Evolutionary conservation across 2,329 filamentous ascomycete species (phyloP).

Genomic region (Trichothecium sympodiale): DNA sequence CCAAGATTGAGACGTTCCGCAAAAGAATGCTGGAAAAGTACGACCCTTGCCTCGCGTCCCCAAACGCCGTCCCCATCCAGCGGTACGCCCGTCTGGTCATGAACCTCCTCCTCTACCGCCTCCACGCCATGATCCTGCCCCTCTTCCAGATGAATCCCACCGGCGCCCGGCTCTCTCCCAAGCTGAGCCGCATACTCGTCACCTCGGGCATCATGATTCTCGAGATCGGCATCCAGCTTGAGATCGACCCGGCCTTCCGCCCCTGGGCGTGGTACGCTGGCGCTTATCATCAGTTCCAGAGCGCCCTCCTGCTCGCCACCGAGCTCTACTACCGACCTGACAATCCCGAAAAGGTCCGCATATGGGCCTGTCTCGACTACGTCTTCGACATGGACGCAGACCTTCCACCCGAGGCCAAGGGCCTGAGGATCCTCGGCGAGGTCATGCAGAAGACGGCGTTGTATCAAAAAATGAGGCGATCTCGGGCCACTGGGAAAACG

Average conservation of each 20-base stretch:
- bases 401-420: constrained; percentile 44
- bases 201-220: constrained; percentile 44
- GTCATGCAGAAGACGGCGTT: constrained; percentile 48
- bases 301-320: constrained; percentile 55
- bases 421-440: constrained; percentile 48
- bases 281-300: constrained; percentile 63
- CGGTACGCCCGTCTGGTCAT: constrained; percentile 53
- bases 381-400: constrained; percentile 52
- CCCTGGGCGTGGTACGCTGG: constrained; percentile 62
- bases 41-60: constrained; percentile 40
- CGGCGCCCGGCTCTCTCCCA: constrained; percentile 41
- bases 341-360: constrained; percentile 48
- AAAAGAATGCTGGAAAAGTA: constrained; percentile 55
- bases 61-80: constrained; percentile 49
- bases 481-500: constrained; percentile 16
- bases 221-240: constrained; percentile 35
- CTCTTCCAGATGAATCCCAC: constrained; percentile 45
- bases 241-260: constrained; percentile 32
- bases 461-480: constrained; percentile 42
- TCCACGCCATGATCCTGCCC: constrained; percentile 58
- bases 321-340: constrained; percentile 52
- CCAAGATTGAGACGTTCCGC: constrained; percentile 59
- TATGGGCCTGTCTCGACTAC: constrained; percentile 63
- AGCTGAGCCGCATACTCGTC: constrained; percentile 52
- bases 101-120: constrained; percentile 48